Evolutionary conservation across 495 filamentous ascomycete species (phyloP).

Genomic region (Lindgomyces ingoldianus): DNA sequence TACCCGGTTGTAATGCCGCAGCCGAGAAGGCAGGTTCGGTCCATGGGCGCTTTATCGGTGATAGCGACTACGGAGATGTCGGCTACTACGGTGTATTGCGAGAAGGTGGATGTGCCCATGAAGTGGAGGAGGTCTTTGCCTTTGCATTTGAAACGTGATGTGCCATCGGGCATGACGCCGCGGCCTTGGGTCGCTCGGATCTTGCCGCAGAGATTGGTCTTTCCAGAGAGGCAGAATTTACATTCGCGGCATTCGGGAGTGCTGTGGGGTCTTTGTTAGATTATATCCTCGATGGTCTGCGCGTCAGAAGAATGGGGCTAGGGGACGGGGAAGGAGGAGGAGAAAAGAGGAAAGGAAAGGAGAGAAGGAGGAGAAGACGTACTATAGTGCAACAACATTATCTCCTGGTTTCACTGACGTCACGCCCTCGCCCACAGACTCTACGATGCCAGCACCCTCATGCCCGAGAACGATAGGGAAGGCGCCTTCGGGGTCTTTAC

Average conservation of each 20-base stretch:
- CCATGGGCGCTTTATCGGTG: slow-evolving; percentile 87
- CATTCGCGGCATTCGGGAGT: slow-evolving; percentile 96
- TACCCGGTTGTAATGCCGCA: slow-evolving; percentile 99
- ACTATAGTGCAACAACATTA: slow-evolving; percentile 96
- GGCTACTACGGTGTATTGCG: slow-evolving; percentile 96
- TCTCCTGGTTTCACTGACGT: slow-evolving; percentile 90
- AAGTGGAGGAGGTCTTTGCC: slow-evolving; percentile 95
- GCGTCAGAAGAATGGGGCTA: too few relatives aligned
- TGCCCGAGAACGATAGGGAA: slow-evolving; percentile 96
- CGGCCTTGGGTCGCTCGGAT: slow-evolving; percentile 95
- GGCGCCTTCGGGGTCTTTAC: slow-evolving; percentile 96
- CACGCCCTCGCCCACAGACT: slow-evolving; percentile 94
- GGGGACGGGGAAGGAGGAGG: too few relatives aligned
- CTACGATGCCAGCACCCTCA: slow-evolving; percentile 95
- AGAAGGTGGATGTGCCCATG: slow-evolving; percentile 99
- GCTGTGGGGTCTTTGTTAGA: slow-evolving; percentile 52
- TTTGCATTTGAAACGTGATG: slow-evolving; percentile 89
- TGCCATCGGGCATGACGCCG: slow-evolving; percentile 97
- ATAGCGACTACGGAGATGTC: slow-evolving; percentile 98
- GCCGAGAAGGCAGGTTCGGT: slow-evolving; percentile 91
- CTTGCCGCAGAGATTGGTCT: slow-evolving; percentile 99
- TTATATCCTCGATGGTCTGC: too few relatives aligned
- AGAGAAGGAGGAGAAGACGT: slow-evolving; percentile 39
- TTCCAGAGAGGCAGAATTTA: slow-evolving; percentile 99
- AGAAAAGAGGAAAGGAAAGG: not conserved